Percentiles rank a stretch among this genome's conserved stretches.
phyloP scores from a whole-genome alignment of 768 basidiomycete species.

The Cyathus striatus region DNA sequence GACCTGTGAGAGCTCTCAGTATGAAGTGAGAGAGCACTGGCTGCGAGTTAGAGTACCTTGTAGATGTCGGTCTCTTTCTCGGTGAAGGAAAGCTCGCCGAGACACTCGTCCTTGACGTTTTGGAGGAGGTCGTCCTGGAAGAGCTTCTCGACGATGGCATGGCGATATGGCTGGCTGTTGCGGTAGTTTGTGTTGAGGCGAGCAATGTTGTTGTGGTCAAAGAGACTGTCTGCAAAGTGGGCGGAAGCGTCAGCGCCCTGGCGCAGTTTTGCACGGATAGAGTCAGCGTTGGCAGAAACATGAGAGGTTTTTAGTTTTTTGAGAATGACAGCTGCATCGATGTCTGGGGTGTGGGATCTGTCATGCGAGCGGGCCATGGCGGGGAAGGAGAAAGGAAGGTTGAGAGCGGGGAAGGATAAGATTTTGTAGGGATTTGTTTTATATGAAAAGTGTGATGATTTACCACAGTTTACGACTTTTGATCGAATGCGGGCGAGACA shows the following conservation, averaged over 20 bases:
- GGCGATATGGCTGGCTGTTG: conserved; percentile 68
- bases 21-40: conserved; percentile 2
- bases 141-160: conserved; percentile 74
- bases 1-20: conserved; percentile 45
- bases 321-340: conserved; percentile 11
- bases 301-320: conserved; percentile 26
- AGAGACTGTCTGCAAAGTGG: conserved; percentile 48
- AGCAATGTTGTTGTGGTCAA: conserved; percentile 53
- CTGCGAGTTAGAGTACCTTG: conserved; percentile 50
- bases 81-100: conserved; percentile 72
- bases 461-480: not conserved
- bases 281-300: conserved; percentile 8
- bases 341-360: conserved; percentile 38
- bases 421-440: not conserved
- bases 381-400: not conserved
- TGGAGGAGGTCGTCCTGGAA: conserved; percentile 80
- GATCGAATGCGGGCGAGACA: not conserved
- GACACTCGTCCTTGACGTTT: conserved; percentile 80
- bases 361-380: conserved; percentile 42
- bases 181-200: conserved; percentile 52
- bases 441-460: too few relatives aligned
- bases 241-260: conserved; percentile 22
- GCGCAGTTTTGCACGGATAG: conserved; percentile 9
- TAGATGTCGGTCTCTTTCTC: conserved; percentile 99
- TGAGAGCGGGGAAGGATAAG: not conserved